phyloP scores from a whole-genome alignment of 2,329 filamentous ascomycete species.

The Colletotrichum sansevieriae region DNA sequence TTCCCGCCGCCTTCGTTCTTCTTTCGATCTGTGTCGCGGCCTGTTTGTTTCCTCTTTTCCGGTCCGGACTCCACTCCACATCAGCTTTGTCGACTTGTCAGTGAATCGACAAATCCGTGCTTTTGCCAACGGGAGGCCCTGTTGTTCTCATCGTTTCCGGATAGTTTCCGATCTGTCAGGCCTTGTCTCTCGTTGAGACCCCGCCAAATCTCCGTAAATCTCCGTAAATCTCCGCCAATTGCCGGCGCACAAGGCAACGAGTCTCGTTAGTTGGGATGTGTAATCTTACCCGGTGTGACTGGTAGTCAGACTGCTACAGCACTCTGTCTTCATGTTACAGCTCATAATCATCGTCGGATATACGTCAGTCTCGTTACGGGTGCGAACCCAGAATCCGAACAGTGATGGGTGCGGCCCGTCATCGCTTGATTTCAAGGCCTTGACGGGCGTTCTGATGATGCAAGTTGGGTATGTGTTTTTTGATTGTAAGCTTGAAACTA shows the following conservation, averaged over 20 bases:
- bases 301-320: neutral
- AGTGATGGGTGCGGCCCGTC: slow-evolving; percentile 1
- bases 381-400: slow-evolving; percentile 20
- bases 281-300: neutral
- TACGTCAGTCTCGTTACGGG: neutral
- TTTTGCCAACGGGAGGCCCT: neutral
- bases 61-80: neutral
- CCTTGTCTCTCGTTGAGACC: slow-evolving; percentile 6
- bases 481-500: neutral
- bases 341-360: neutral
- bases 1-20: slow-evolving; percentile 5
- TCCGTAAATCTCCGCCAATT: slow-evolving; percentile 4
- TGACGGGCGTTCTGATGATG: slow-evolving; percentile 18
- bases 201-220: slow-evolving; percentile 4
- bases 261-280: neutral
- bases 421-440: neutral
- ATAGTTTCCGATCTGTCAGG: slow-evolving; percentile 5
- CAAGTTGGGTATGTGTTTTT: neutral
- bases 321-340: neutral
- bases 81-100: neutral
- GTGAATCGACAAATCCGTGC: neutral
- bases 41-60: neutral
- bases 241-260: neutral
- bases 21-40: slow-evolving; percentile 7
- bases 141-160: neutral